phyloP scores from a whole-genome alignment of 2,329 filamentous ascomycete genomes.

The Aaosphaeria arxii region DNA sequence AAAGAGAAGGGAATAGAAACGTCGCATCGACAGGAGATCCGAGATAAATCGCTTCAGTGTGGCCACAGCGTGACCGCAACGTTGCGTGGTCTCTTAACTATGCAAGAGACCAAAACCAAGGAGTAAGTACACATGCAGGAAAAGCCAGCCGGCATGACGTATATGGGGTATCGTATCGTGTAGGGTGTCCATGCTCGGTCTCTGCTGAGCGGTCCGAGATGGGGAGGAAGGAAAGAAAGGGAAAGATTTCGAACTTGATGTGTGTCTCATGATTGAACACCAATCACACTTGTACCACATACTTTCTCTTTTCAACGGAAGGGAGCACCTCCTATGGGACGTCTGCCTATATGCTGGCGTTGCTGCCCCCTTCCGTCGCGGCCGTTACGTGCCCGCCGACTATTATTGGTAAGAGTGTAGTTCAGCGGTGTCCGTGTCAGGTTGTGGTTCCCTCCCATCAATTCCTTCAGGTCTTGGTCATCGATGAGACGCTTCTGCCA shows the following conservation, averaged over 20 bases:
- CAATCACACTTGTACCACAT: too few relatives aligned
- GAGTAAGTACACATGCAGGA: conserved; percentile 3
- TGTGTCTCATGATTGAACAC: neutral
- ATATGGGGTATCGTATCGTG: neutral
- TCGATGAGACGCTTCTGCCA: conserved; percentile 30
- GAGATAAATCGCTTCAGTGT: too few relatives aligned
- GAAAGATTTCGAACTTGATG: neutral
- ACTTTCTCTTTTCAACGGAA: neutral
- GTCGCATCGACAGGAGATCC: too few relatives aligned
- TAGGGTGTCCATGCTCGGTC: neutral
- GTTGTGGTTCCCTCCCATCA: conserved; percentile 28
- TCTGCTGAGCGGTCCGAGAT: conserved; percentile 7
- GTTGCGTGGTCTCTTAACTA: too few relatives aligned
- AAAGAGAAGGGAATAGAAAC: too few relatives aligned
- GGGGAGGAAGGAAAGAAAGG: neutral
- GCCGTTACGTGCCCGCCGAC: conserved; percentile 1
- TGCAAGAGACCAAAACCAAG: too few relatives aligned
- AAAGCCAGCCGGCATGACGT: conserved; percentile 7
- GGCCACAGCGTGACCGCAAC: too few relatives aligned
- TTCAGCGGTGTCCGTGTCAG: conserved; percentile 14
- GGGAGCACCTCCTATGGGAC: neutral
- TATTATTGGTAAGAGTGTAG: conserved; percentile 15
- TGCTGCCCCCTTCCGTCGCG: conserved; percentile 1
- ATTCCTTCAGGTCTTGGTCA: conserved; percentile 29
- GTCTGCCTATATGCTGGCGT: conserved; percentile 7